Evolutionary conservation across 352 stramenopile genomes (phyloP), one percentile per base, ranked within the genome.

Genomic region (Globisporangium yorkense): DNA sequence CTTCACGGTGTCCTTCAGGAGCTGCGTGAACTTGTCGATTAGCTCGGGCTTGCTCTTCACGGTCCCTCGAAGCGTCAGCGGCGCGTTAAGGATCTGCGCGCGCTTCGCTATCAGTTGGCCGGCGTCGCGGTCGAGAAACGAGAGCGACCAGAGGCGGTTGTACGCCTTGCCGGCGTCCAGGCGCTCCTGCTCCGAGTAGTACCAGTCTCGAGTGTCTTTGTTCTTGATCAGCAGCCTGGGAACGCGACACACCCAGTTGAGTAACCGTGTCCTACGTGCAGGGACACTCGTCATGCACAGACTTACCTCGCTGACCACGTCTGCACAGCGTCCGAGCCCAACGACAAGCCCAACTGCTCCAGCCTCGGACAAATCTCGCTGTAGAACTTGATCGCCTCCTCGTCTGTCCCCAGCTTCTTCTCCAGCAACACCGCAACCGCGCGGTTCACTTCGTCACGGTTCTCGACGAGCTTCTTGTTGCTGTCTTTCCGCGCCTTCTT

Each of bases 401-500:
- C 81, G 39, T 95, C 83, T 0, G 68, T 74, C 5, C 62, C 59
- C 39, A 93, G 59, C 12, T 73, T 73, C 44, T 65, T 72, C 12
- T 70, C 66, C 41, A 92, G 46, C 2, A 93, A 62, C 37, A 80
- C 45, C 1, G 72, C 51, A n/a, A 95, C 65, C 8, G 87, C 63
- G 8, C 61, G 47, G 57, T 88, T 88, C 41, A 95, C 80, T 24
- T 79, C 67, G 1, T 79, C 72, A 12, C 74, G 71, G 33, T 89
- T 76, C 31, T 93, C 75, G 24, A 95, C 85, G 2, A 95, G 71
- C 65, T 92, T 92, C 68, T 92, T 92, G 71, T 95, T 95, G 67
- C 72, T 87, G 35, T 93, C 84, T 49, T 86, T 88, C 9, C 85
- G 69, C 5, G 85, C 85, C 51, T 93, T 92, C 64, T 91, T 91